A percentile compares a stretch with the other conserved stretches of the same genome.
Evolutionary conservation across 2,329 filamentous ascomycete genomes (phyloP).

Genomic region (Aureobasidium lini): DNA sequence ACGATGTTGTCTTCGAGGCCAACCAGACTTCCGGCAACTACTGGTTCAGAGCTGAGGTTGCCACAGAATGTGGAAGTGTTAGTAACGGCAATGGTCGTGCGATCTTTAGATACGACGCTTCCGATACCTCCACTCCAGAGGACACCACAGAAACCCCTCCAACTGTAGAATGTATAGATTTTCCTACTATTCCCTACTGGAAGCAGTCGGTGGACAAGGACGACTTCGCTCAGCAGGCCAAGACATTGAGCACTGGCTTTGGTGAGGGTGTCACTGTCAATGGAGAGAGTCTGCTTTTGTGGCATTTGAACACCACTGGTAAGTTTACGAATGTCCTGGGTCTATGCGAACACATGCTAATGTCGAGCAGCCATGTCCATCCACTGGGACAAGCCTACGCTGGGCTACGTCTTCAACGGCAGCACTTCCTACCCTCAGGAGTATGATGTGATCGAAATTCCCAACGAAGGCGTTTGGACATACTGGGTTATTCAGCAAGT

Average conservation of each 20-base stretch:
- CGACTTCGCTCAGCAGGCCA: slow-evolving; percentile 26
- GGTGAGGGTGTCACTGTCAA: slow-evolving; percentile 27
- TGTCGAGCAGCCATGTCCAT: slow-evolving; percentile 31
- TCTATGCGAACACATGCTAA: background rate
- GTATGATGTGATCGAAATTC: slow-evolving; percentile 37
- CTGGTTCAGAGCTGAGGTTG: slow-evolving; percentile 38
- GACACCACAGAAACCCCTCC: slow-evolving; percentile 19
- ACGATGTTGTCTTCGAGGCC: slow-evolving; percentile 41
- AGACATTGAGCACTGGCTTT: slow-evolving; percentile 21
- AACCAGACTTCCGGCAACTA: slow-evolving; percentile 38
- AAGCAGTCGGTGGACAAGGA: slow-evolving; percentile 29
- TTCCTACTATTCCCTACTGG: slow-evolving; percentile 25
- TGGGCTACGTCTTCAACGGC: slow-evolving; percentile 35
- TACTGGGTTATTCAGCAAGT: slow-evolving; percentile 42
- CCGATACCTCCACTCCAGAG: slow-evolving; percentile 17
- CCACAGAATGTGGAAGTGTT: slow-evolving; percentile 26
- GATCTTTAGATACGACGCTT: slow-evolving; percentile 30
- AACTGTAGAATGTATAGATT: slow-evolving; percentile 25
- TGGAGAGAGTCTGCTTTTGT: slow-evolving; percentile 32
- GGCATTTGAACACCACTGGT: slow-evolving; percentile 27
- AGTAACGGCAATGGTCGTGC: slow-evolving; percentile 28
- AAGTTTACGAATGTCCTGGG: background rate
- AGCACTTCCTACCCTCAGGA: slow-evolving; percentile 33
- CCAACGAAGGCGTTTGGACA: slow-evolving; percentile 34
- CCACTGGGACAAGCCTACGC: slow-evolving; percentile 36